These are phyloP conservation scores for Paecilomyces formosus DNA, from an alignment of 2,329 filamentous ascomycete genomes.

Conservation along the genomic window DNA sequence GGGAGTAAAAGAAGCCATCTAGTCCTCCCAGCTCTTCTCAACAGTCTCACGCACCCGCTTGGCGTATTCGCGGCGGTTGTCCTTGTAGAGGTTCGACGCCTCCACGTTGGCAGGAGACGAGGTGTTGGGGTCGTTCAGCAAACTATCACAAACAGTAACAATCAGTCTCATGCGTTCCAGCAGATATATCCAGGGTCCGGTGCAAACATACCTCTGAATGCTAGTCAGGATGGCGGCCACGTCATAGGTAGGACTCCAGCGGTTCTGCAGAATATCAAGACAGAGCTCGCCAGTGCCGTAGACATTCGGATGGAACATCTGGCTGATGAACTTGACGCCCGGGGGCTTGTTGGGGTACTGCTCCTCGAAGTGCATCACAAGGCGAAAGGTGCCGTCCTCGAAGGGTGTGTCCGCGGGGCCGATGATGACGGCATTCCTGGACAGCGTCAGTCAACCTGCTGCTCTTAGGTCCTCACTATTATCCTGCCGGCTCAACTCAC, in stretches of 20 bases:
- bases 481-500: slow-evolving; percentile 11
- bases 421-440: slow-evolving; percentile 96
- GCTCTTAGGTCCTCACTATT: background rate
- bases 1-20: slow-evolving; percentile 9
- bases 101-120: slow-evolving; percentile 96
- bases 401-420: slow-evolving; percentile 95
- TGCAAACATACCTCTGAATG: slow-evolving; percentile 71
- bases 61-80: slow-evolving; percentile 92
- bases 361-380: slow-evolving; percentile 99
- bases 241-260: slow-evolving; percentile 98
- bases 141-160: slow-evolving; percentile 43
- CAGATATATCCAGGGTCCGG: background rate
- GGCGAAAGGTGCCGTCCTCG: slow-evolving; percentile 93
- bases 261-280: slow-evolving; percentile 91
- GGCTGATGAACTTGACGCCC: slow-evolving; percentile 94
- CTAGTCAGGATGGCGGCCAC: slow-evolving; percentile 95
- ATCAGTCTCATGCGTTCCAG: background rate
- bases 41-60: slow-evolving; percentile 95
- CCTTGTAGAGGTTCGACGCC: slow-evolving; percentile 96
- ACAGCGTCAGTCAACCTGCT: slow-evolving; percentile 18
- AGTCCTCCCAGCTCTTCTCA: slow-evolving; percentile 99
- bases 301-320: slow-evolving; percentile 99
- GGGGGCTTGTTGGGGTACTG: slow-evolving; percentile 98
- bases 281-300: slow-evolving; percentile 96
- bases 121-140: slow-evolving; percentile 98